phyloP scores from a whole-genome alignment of 495 filamentous ascomycete species.

The Mytilinidion resinicola region DNA sequence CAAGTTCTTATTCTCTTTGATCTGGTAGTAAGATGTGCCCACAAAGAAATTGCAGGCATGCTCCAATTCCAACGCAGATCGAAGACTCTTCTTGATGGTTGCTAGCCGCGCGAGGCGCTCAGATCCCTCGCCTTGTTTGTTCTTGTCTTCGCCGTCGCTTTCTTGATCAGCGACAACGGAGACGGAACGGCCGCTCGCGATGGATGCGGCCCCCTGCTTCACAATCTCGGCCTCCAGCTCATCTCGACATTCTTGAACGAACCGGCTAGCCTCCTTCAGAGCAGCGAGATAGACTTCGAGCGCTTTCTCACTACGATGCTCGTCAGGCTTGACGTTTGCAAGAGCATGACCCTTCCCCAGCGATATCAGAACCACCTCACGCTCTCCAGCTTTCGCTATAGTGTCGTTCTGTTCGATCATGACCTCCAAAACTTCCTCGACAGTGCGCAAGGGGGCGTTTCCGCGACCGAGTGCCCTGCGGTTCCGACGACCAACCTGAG shows the following conservation, averaged over 20 bases:
- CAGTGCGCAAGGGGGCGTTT: slow-evolving; percentile 64
- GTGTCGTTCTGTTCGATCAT: slow-evolving; percentile 82
- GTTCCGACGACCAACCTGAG: slow-evolving; percentile 64
- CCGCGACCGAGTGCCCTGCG: slow-evolving; percentile 58
- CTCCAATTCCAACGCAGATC: slow-evolving; percentile 67
- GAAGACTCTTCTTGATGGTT: slow-evolving; percentile 58
- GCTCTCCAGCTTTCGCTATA: slow-evolving; percentile 58
- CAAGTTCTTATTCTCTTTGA: slow-evolving; percentile 61
- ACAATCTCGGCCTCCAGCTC: slow-evolving; percentile 50
- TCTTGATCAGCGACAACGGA: neutral
- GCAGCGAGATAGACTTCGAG: slow-evolving; percentile 60
- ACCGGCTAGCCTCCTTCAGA: slow-evolving; percentile 44
- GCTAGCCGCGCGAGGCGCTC: slow-evolving; percentile 47
- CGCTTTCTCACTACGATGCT: slow-evolving; percentile 47
- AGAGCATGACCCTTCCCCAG: slow-evolving; percentile 66
- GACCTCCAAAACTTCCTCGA: slow-evolving; percentile 73
- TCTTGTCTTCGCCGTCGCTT: slow-evolving; percentile 29
- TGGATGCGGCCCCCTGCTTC: slow-evolving; percentile 10
- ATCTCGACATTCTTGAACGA: slow-evolving; percentile 59
- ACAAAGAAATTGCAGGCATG: slow-evolving; percentile 81
- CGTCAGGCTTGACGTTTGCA: slow-evolving; percentile 51
- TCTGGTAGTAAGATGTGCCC: slow-evolving; percentile 74
- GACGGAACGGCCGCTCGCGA: too few species aligned
- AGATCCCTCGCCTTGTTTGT: slow-evolving; percentile 37
- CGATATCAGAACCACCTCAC: slow-evolving; percentile 53